Evolutionary conservation across 2,329 filamentous ascomycete species (phyloP), one percentile per base, ranked within the genome.

Genomic region (Phaeoacremonium minimum): DNA sequence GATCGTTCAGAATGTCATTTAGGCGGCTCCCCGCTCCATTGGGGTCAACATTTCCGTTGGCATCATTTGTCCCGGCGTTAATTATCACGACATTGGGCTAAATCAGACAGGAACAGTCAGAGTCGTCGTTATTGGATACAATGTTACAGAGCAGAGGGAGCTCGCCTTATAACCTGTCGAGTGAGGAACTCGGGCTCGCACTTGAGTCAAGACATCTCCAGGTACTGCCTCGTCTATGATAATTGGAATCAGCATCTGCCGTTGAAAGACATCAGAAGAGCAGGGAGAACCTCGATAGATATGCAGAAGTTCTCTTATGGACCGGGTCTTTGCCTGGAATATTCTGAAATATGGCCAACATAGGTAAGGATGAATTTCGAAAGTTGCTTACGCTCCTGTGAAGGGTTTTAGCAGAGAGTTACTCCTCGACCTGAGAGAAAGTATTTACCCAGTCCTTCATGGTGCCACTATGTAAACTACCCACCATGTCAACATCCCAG

Each of bases 1-100:
- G 36, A 8, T 47, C 38, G 12, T 45, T 46, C 3, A 61, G 34
- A 2, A 61, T 40, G 3, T 26, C 18, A n/a, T 46, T 35, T 45
- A 58, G 52, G 12, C 54, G 46, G 1, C 14, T 16, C 4, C 44
- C 36, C n/a, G 48, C 50, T 1, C 49, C 44, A 9, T 32, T 28
- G 18, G 49, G 30, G 11, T 59, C 45, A 13, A 41, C 34, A 18
- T 39, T 38, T 4, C 32, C 28, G 15, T 22, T 28, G 29, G 35
- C 36, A 17, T 62, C 59, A 29, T 62, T 59, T 11, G 57, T 61
- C 11, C 59, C 59, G 28, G 46, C 50, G 28, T 58, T 60, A 18
- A 52, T 46, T 3, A 52, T 36, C 7, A 52, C 37, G n/a, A 51
- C 28, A 35, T 51, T 51, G 2, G 49, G 43, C 26, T 39, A 40